Base-by-base conservation (phyloP, 2,329 filamentous ascomycete genomes). In the Fusarium sp. region DNA sequence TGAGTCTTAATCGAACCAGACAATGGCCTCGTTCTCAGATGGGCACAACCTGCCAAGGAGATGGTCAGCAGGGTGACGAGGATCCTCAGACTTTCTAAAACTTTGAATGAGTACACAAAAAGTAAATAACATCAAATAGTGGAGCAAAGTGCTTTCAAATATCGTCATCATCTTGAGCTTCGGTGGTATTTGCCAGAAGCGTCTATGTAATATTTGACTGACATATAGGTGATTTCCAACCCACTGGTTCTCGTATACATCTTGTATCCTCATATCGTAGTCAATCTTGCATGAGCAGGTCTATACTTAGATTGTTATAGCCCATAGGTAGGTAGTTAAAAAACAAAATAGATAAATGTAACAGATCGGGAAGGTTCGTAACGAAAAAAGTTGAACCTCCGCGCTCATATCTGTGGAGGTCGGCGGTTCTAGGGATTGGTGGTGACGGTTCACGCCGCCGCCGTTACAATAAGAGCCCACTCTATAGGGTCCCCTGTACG, bases 181-280 rank as follows among this genome's bases (percentile, higher is more conserved):
- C 59, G 54, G 65, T 42, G 19, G 46, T 63, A 56, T 44, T 65
- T 60, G 29, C 70, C 60, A 61, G 63, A 67, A 72, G 57, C 55
- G 58, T 56, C 41, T 65, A 74, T 54, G 45, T 63, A 66, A 74
- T 74, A 72, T 66, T 61, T 39, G 35, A 66, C 63, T 66, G 68
- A 66, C 63, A 72, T 73, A 74, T 74, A 74, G 64, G 45, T 57
- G 41, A 55, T 69, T 66, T 60, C 71, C 71, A 74, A 48, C 38
- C 57, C 60, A 58, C 49, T 52, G 71, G 71, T 62, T 72, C 71
- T 73, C 71, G 71, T 73, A 73, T 74, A 66, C 57, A 66, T 45
- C 60, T 46, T 51, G 58, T 33, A 72, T 74, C 56, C 56, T 72
- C 57, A 74, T 73, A 73, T 74, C 23, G 64, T 41, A 69, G 38